A percentile compares a stretch with the other conserved stretches of the same genome.
Conservation (phyloP, 768 basidiomycete species). For the Erythrobasidium yunnanense region DNA sequence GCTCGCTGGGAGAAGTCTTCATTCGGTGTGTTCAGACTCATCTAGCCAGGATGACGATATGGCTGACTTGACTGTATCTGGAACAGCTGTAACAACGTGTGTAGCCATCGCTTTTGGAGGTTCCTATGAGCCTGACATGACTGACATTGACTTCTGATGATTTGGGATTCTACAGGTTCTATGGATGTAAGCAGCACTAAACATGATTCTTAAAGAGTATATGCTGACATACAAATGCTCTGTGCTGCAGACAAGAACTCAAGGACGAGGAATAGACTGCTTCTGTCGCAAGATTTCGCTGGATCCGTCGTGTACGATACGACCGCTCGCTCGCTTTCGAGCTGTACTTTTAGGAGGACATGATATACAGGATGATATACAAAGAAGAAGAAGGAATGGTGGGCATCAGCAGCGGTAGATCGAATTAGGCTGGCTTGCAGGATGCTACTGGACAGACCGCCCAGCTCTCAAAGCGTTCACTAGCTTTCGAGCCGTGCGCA, state of each 20-base stretch:
- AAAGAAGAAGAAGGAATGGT: too few relatives aligned
- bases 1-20: slow-evolving; percentile 95
- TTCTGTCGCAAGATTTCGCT: too few relatives aligned
- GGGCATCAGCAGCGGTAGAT: too few relatives aligned
- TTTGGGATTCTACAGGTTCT: slow-evolving; percentile 8
- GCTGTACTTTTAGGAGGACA: too few relatives aligned
- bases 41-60: neutral
- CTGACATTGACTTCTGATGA: neutral
- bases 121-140: neutral
- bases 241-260: slow-evolving; percentile 19
- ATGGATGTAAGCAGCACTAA: slow-evolving; percentile 19
- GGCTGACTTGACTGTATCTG: neutral
- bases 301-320: too few relatives aligned
- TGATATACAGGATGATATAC: too few relatives aligned
- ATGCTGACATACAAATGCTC: neutral
- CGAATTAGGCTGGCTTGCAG: too few relatives aligned
- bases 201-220: neutral
- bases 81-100: slow-evolving; percentile 37
- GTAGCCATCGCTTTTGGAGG: neutral
- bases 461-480: too few relatives aligned
- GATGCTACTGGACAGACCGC: too few relatives aligned
- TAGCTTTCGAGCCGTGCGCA: too few relatives aligned
- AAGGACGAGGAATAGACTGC: slow-evolving; percentile 21
- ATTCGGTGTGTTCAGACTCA: slow-evolving; percentile 61
- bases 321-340: too few relatives aligned